Percentiles rank a stretch among this genome's conserved stretches.
Conservation (phyloP, 2,329 filamentous ascomycete genomes). For the Thelonectria blattea region DNA sequence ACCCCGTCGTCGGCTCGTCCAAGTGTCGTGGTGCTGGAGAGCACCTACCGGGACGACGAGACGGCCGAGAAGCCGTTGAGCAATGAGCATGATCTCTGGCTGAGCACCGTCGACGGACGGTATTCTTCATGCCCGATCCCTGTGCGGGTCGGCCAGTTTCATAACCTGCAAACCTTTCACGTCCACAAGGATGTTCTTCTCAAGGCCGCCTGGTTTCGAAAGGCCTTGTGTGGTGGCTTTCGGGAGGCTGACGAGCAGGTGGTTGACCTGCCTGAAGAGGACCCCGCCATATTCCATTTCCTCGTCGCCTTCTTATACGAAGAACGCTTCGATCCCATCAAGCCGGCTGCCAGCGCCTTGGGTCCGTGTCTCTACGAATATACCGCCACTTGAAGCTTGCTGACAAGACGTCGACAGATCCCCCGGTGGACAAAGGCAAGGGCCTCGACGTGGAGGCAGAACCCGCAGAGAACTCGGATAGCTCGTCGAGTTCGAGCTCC, state of each 20-base stretch:
- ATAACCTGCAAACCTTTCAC: slow-evolving; percentile 51
- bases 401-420: slow-evolving; percentile 19
- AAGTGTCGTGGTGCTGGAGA: slow-evolving; percentile 33
- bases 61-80: slow-evolving; percentile 24
- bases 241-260: slow-evolving; percentile 52
- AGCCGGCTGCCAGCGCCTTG: slow-evolving; percentile 49
- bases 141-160: slow-evolving; percentile 49
- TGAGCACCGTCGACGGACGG: slow-evolving; percentile 56
- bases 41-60: slow-evolving; percentile 26
- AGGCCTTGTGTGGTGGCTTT: slow-evolving; percentile 55
- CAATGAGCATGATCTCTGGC: slow-evolving; percentile 54
- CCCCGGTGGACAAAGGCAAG: slow-evolving; percentile 50
- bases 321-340: slow-evolving; percentile 53
- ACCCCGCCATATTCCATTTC: slow-evolving; percentile 58
- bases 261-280: slow-evolving; percentile 57
- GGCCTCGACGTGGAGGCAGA: slow-evolving; percentile 37
- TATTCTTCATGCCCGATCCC: slow-evolving; percentile 54
- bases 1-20: slow-evolving; percentile 28
- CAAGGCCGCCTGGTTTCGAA: slow-evolving; percentile 56
- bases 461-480: slow-evolving; percentile 42
- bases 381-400: not conserved
- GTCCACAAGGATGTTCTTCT: slow-evolving; percentile 54
- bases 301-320: slow-evolving; percentile 59
- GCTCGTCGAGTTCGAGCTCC: slow-evolving; percentile 39
- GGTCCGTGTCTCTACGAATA: slow-evolving; percentile 42